Conservation (phyloP, 208 protist genomes). For the Trypanosoma rangeli region DNA sequence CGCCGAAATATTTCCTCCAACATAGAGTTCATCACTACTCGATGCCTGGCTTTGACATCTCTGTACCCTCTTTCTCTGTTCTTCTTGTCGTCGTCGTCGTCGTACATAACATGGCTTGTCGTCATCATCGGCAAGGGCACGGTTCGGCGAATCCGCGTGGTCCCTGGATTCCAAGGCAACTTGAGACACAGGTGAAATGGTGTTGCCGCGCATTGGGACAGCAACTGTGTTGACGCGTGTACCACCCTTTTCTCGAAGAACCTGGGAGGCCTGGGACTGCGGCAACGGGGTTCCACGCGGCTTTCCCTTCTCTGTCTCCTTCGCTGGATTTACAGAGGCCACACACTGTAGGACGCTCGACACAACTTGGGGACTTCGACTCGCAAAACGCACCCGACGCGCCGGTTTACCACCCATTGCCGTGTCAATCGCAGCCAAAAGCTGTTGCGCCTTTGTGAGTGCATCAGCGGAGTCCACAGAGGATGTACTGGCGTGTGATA, state of each 20-base stretch:
- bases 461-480: constrained; percentile 6
- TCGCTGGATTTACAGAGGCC: not conserved
- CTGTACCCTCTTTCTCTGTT: not conserved
- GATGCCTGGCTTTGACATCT: not conserved
- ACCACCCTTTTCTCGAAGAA: not conserved
- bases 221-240: not conserved
- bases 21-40: not conserved
- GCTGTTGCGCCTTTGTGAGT: not conserved
- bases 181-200: not conserved
- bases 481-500: constrained; percentile 1
- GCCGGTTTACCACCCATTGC: not conserved
- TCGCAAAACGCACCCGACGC: constrained; percentile 63
- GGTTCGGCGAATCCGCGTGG: not conserved
- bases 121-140: not conserved
- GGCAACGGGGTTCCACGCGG: constrained; percentile 3
- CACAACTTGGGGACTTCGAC: constrained; percentile 46
- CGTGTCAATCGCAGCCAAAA: not conserved
- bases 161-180: not conserved
- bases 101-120: constrained; percentile 12
- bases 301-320: not conserved
- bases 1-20: not conserved
- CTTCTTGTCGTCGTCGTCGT: constrained; percentile 1
- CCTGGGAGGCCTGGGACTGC: not conserved
- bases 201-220: not conserved
- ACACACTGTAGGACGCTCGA: not conserved